Evolutionary conservation across 345 rosid species (phyloP).

Genomic region (Corchorus capsularis): DNA sequence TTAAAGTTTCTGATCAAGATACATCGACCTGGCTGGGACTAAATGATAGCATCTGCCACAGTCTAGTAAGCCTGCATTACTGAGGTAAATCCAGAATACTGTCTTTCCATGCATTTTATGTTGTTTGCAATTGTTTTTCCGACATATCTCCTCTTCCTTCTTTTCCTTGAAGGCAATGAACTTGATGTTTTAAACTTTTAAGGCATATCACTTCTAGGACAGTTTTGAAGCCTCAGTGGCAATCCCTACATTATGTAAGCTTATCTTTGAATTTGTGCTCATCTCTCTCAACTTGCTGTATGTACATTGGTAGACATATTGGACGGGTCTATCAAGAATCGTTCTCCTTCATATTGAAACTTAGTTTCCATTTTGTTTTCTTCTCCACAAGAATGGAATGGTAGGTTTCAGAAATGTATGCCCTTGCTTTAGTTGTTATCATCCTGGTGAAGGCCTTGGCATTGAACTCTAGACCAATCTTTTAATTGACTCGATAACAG

Average conservation of each 20-base stretch:
- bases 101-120: background rate
- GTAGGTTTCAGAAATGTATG: background rate
- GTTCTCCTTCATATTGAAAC: background rate
- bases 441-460: background rate
- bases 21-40: background rate
- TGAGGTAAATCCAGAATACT: conserved; percentile 18
- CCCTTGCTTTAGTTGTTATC: conserved; percentile 2
- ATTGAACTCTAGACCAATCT: background rate
- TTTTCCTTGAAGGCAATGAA: background rate
- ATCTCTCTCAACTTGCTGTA: background rate
- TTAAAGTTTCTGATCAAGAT: conserved; percentile 13
- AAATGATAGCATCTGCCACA: conserved; percentile 8
- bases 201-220: background rate
- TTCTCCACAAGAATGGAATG: background rate
- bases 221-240: background rate
- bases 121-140: background rate
- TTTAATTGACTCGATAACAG: too few species aligned
- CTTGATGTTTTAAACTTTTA: background rate
- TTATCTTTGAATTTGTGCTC: background rate
- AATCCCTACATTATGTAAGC: background rate
- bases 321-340: background rate
- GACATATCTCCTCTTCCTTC: background rate
- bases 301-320: background rate
- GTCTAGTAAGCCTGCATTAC: conserved; percentile 8
- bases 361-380: background rate